Conservation (phyloP, 2,329 filamentous ascomycete species). For the Ustilaginoidea virens region DNA sequence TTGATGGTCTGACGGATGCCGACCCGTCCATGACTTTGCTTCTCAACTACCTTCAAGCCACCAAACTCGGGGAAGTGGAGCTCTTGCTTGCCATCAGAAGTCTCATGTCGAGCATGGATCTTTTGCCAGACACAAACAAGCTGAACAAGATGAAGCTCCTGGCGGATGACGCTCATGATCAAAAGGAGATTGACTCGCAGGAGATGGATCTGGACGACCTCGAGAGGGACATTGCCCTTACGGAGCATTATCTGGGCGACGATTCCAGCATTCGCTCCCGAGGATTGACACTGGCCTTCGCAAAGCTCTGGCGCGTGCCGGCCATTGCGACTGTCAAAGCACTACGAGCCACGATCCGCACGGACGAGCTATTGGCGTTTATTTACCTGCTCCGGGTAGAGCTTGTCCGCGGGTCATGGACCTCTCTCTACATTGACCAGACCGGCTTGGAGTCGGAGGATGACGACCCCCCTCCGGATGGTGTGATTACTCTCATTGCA, state of each 20-base stretch:
- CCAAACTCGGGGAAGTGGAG: slow-evolving; percentile 49
- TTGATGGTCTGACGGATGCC: slow-evolving; percentile 45
- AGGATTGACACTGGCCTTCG: slow-evolving; percentile 51
- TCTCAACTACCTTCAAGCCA: slow-evolving; percentile 47
- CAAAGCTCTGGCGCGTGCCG: slow-evolving; percentile 53
- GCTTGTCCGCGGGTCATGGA: slow-evolving; percentile 62
- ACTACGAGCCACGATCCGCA: slow-evolving; percentile 47
- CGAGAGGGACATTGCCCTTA: slow-evolving; percentile 50
- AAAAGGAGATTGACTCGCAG: slow-evolving; percentile 18
- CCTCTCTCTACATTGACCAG: slow-evolving; percentile 50
- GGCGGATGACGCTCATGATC: slow-evolving; percentile 11
- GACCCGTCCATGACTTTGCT: slow-evolving; percentile 55
- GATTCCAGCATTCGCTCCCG: slow-evolving; percentile 47
- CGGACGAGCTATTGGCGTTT: slow-evolving; percentile 54
- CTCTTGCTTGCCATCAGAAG: slow-evolving; percentile 49
- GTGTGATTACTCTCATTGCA: slow-evolving; percentile 54
- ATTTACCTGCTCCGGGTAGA: slow-evolving; percentile 60
- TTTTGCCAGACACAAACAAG: slow-evolving; percentile 28
- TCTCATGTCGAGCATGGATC: slow-evolving; percentile 54
- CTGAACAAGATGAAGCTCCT: slow-evolving; percentile 16
- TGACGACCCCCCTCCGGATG: slow-evolving; percentile 39
- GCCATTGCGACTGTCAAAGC: slow-evolving; percentile 42
- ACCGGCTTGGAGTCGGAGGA: slow-evolving; percentile 28
- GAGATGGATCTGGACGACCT: slow-evolving; percentile 43
- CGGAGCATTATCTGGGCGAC: slow-evolving; percentile 50